Evolutionary conservation across 495 filamentous ascomycete species (phyloP), one percentile per base, ranked within the genome.

Genomic region (Aspergillus conjunctus): DNA sequence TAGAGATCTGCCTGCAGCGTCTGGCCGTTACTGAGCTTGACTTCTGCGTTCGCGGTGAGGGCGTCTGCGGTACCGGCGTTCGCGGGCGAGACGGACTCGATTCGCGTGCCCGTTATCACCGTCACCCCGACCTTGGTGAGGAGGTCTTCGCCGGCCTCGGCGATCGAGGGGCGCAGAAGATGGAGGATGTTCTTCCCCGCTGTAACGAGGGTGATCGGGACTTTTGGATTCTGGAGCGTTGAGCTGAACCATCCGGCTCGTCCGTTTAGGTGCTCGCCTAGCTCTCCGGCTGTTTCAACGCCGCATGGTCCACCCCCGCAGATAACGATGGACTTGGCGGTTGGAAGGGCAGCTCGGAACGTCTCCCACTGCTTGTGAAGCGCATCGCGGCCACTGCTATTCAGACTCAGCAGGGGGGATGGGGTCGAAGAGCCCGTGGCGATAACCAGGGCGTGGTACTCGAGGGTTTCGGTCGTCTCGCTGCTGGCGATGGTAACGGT

Each of bases 271-370:
- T 76, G 68, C 43, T 82, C 79, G 50, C 76, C 63, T 8, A 84
- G 69, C 59, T 84, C 82, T 14, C 81, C 82, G 1, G 81, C 81
- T 1, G 72, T 77, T 54, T 85, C 82, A 20, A 79, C 57, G 0
- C 71, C 76, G 1, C 69, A 60, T 0, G 78, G 71, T 0, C 77
- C 76, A 4, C 74, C 78, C 14, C 77, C 76, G 34, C 68, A 72
- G 51, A 84, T 76, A 30, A 83, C 66, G 31, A 84, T 77, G 10
- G 54, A 66, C 48, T 77, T 77, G 2, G 77, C 77, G 0, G 52
- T 51, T 1, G 74, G 70, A 4, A 85, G 67, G 0, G 64, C 70
- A 17, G 66, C 52, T 1, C 78, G 79, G 64, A 83, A 77, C 10
- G 61, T 37, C 0, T 58, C 56, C 77, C 71, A 76, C 14, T 60